phyloP scores from a whole-genome alignment of 208 protist species.

The Strigomonas oncopelti region DNA sequence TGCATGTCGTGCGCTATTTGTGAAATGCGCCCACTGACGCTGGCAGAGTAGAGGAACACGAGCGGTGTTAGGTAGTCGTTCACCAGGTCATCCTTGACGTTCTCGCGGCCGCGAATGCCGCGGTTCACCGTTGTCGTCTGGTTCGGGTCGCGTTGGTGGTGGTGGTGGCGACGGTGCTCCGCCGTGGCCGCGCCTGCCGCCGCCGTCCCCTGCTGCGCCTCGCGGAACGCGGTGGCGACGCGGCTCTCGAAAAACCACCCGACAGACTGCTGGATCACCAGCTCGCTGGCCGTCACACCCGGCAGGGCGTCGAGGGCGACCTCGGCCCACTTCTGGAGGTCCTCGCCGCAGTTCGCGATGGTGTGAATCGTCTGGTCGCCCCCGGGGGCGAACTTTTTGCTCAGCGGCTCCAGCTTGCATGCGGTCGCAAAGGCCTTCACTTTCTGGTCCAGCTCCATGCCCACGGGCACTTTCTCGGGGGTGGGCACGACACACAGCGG shows the following conservation, averaged over 20 bases:
- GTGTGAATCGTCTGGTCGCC: slow-evolving; percentile 13
- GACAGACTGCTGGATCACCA: slow-evolving; percentile 28
- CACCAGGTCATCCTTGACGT: neutral
- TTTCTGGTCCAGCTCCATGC: slow-evolving; percentile 10
- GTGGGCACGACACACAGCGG: slow-evolving; percentile 23
- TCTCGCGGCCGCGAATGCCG: neutral
- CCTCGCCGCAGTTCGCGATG: slow-evolving; percentile 23
- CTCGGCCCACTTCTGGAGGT: slow-evolving; percentile 32
- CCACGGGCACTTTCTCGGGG: slow-evolving; percentile 8
- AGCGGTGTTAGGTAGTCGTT: slow-evolving; percentile 35
- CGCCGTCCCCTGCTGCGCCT: neutral
- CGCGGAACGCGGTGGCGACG: slow-evolving; percentile 20
- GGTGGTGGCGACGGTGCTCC: slow-evolving; percentile 4
- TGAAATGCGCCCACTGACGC: slow-evolving; percentile 14
- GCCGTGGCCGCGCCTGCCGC: too few species aligned
- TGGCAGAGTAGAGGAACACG: slow-evolving; percentile 47
- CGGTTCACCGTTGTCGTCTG: neutral
- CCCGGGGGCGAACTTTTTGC: slow-evolving; percentile 4
- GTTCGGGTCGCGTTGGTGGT: neutral
- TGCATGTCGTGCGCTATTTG: slow-evolving; percentile 33
- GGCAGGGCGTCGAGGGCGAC: slow-evolving; percentile 38
- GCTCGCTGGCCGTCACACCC: slow-evolving; percentile 26
- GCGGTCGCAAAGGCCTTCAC: slow-evolving; percentile 14
- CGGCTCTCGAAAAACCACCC: slow-evolving; percentile 32
- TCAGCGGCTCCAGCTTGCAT: slow-evolving; percentile 25